Evolutionary conservation across 257 asterid genomes (phyloP), one percentile per base, ranked within the genome.

Genomic region (Oldenlandia corymbosa): DNA sequence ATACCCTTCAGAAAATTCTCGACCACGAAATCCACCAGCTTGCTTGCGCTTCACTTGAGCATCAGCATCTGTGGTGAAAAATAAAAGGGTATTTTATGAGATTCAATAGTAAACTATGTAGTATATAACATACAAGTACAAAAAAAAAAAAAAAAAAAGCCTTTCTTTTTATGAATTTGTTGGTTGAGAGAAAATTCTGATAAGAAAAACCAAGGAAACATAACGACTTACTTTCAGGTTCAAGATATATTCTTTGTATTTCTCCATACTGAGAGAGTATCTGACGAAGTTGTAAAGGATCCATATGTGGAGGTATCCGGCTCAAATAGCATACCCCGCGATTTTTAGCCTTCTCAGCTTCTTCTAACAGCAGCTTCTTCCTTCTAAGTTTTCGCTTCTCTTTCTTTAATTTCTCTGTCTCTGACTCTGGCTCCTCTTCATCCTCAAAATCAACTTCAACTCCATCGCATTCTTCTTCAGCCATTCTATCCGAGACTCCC

Each of bases 291-390:
- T 73, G 82, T 76, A 75, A 52, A 21, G 91, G 96, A 62, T 88
- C 80, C 98, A 88, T 86, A 67, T 81, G 95, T 31, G 97, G 98
- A 61, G 97, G 95, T 31, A 88, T 77, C 48, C 98, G 79, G 70
- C 96, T 88, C 69, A 88, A 75, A 71, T 91, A 87, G 74, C 95
- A 88, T 67, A 91, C 85, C 30, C 96, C 96, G 46, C 87, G 87
- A 65, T 71, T 86, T 58, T 76, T 75, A 3, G 87, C 91, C 18
- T 68, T 82, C 52, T 58, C 84, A 18, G 86, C 80, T 69, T 84
- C 95, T 74, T 75, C 47, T 6, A 67, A 18, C 18, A 83, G 58
- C 60, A 62, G 48, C 72, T 58, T 83, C 73, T 81, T 86, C 84
- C 78, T 81, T 69, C 66, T 85, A 14, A 28, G 68, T 62, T 77